These are phyloP conservation scores for Adansonia grandidieri DNA, from an alignment of 441 rosid genomes.

Conservation along the genomic window DNA sequence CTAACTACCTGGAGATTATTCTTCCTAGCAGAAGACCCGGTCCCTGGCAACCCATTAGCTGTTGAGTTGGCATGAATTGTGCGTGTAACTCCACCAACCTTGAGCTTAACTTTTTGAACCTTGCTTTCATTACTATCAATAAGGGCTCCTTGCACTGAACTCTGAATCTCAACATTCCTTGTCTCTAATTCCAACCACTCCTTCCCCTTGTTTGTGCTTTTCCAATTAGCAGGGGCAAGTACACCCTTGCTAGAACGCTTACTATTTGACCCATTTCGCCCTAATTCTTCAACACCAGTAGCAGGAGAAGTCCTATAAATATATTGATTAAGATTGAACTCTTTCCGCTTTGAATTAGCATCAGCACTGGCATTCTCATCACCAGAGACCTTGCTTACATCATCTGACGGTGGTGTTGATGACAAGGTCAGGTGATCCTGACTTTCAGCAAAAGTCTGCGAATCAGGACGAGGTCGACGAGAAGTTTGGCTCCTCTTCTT, in stretches of 20 bases:
- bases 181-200: constrained; percentile 32
- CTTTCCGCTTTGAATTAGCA: constrained; percentile 60
- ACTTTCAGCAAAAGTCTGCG: constrained; percentile 38
- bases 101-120: constrained; percentile 70
- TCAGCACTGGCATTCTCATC: constrained; percentile 63
- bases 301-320: constrained; percentile 53
- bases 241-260: constrained; percentile 72
- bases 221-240: constrained; percentile 81
- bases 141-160: constrained; percentile 42
- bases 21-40: constrained; percentile 52
- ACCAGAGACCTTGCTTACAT: constrained; percentile 60
- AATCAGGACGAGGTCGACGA: constrained; percentile 78
- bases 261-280: constrained; percentile 39
- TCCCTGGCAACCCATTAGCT: constrained; percentile 50
- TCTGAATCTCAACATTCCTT: constrained; percentile 51
- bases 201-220: constrained; percentile 38
- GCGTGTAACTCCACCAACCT: constrained; percentile 62
- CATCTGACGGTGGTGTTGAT: constrained; percentile 49
- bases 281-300: constrained; percentile 35
- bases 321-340: constrained; percentile 71
- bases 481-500: constrained; percentile 68
- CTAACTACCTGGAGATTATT: constrained; percentile 54
- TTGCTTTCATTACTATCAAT: constrained; percentile 51
- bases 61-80: constrained; percentile 54
- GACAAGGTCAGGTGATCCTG: constrained; percentile 43